These are phyloP conservation scores for Citrus cavaleriei DNA, from an alignment of 345 rosid species.

Conservation along the genomic window DNA sequence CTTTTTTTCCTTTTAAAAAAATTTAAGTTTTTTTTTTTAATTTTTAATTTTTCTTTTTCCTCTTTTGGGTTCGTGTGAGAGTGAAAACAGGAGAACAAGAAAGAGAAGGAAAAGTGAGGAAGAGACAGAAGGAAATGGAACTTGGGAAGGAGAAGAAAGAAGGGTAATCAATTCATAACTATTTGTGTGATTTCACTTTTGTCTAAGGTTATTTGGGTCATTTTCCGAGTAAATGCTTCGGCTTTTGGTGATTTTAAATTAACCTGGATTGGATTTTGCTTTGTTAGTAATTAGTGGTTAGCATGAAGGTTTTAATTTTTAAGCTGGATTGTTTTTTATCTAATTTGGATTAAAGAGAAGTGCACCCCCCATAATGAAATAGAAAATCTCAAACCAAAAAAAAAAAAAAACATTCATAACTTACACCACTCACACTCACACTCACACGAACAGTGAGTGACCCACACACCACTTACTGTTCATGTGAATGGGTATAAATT, in stretches of 20 bases:
- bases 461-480: too few species aligned
- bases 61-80: neutral
- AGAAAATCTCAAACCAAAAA: too few species aligned
- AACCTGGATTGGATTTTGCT: neutral
- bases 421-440: too few species aligned
- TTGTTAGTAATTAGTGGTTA: neutral
- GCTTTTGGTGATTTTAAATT: neutral
- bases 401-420: too few species aligned
- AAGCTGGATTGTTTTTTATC: neutral
- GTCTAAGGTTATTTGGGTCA: neutral
- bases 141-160: neutral
- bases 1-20: neutral
- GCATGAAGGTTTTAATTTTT: neutral
- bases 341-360: neutral
- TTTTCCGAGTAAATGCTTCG: neutral
- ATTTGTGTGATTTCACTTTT: neutral
- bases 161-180: neutral
- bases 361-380: too few species aligned
- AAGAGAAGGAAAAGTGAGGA: neutral
- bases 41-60: too few species aligned
- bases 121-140: neutral
- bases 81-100: conserved; percentile 5
- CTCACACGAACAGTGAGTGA: rapidly evolving
- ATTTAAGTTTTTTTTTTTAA: neutral
- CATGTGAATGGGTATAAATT: rapidly evolving